Conservation (phyloP, 1,284 basidiomycete genomes). For the Trametes versicolor region DNA sequence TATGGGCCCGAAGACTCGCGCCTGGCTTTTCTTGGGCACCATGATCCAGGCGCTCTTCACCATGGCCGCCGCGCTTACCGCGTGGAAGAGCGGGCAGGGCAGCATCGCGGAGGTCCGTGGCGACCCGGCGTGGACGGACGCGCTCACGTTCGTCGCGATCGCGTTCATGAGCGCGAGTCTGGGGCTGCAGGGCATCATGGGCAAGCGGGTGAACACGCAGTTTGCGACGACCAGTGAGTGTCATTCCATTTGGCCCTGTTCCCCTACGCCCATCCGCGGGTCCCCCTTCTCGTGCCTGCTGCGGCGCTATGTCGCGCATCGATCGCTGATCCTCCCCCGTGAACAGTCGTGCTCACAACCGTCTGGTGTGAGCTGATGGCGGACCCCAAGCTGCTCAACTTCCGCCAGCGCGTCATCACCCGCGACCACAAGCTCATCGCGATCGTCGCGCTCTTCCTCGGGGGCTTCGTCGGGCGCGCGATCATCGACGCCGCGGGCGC, state of each 20-base stretch:
- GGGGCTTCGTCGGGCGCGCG: conserved; percentile 77
- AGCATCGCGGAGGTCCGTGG: conserved; percentile 63
- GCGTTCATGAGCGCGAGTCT: conserved; percentile 83
- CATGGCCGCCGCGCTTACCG: conserved; percentile 72
- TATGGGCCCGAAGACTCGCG: conserved; percentile 75
- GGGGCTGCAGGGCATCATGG: conserved; percentile 86
- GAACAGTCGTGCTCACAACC: conserved; percentile 74
- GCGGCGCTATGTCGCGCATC: conserved; percentile 10
- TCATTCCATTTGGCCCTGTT: background rate
- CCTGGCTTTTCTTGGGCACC: conserved; percentile 79
- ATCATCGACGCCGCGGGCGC: conserved; percentile 71
- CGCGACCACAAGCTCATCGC: conserved; percentile 82
- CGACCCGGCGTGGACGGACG: conserved; percentile 75
- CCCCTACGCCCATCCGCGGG: background rate
- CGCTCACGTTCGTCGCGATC: conserved; percentile 71
- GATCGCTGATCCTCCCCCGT: conserved; percentile 2
- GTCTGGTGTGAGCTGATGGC: conserved; percentile 89
- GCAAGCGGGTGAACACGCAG: conserved; percentile 81
- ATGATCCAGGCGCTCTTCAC: conserved; percentile 80
- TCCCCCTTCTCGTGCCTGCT: background rate
- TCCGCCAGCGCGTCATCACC: conserved; percentile 60
- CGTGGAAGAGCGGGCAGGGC: conserved; percentile 70
- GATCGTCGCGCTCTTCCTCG: conserved; percentile 75
- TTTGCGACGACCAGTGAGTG: conserved; percentile 79
- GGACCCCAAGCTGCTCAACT: conserved; percentile 75